phyloP scores from a whole-genome alignment of 2,329 filamentous ascomycete species.

The Penicillium sp. region DNA sequence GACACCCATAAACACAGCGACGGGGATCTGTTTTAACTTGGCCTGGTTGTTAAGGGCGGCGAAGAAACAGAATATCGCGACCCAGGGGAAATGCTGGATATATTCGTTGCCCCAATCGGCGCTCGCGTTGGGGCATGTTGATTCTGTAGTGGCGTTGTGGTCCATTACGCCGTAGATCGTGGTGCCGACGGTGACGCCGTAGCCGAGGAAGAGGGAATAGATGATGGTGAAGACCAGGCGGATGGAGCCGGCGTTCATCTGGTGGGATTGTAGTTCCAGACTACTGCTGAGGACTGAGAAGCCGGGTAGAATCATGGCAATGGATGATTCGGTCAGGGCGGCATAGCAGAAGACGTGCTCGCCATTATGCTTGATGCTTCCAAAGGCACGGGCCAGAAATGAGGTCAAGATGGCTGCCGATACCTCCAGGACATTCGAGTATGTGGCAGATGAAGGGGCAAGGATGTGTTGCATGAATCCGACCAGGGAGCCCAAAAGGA shows the following conservation, averaged over 20 bases:
- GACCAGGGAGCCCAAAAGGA: constrained; percentile 67
- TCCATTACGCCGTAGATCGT: constrained; percentile 59
- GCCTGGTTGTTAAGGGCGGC: constrained; percentile 75
- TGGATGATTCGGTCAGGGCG: constrained; percentile 44
- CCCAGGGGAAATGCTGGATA: constrained; percentile 62
- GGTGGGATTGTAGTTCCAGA: constrained; percentile 63
- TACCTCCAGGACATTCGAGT: constrained; percentile 37
- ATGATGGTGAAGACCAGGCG: constrained; percentile 53
- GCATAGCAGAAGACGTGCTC: constrained; percentile 61
- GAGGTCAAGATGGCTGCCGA: constrained; percentile 60
- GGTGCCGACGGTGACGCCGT: constrained; percentile 63
- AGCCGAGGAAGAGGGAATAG: constrained; percentile 65
- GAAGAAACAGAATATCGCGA: constrained; percentile 66
- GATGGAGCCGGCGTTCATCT: constrained; percentile 61
- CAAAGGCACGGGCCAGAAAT: constrained; percentile 62
- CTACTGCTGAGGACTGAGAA: constrained; percentile 56
- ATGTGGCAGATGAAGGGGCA: constrained; percentile 67
- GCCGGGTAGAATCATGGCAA: constrained; percentile 65
- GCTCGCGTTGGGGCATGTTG: constrained; percentile 34
- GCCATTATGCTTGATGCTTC: constrained; percentile 51
- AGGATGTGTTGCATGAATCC: constrained; percentile 69
- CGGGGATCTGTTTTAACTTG: constrained; percentile 68
- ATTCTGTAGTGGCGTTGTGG: constrained; percentile 46
- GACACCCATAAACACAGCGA: constrained; percentile 68
- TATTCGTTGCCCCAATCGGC: constrained; percentile 44